Evolutionary conservation across 1,139 yeast species (phyloP), one percentile per base, ranked within the genome.

Genomic region (Meyerozyma carpophila): DNA sequence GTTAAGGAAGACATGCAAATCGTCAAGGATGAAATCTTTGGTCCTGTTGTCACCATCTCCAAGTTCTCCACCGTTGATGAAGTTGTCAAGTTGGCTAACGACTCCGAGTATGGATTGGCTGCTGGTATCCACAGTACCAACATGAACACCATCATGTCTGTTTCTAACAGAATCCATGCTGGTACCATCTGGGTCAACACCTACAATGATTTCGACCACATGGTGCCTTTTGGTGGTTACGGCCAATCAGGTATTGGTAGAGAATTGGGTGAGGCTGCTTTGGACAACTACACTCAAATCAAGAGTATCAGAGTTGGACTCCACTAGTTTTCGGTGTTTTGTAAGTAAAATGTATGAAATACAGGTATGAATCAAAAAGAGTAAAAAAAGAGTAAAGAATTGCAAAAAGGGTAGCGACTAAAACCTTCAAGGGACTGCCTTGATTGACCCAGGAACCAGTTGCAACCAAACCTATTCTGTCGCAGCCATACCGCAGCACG

Each of bases 231-330:
- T 59, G 96, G 96, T 61, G 96, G 96, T 54, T 87, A 71, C 79
- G 83, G 84, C 62, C 81, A 83, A 68, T 84, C 94, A 48, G 96
- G 96, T 69, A 80, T 85, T 63, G 96, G 96, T 61, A 84, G 95
- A 72, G 96, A 88, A 75, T 81, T 88, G 83, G 96, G 96, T 65
- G 73, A 72, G 51, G 90, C 84, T 63, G 94, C 90, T 43, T 77
- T 88, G 57, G 87, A 83, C 55, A 84, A 83, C 78, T 88, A 88
- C 76, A 79, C 86, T 50, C 93, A 87, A 70, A 71, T 72, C 57
- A 87, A 87, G 78, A 86, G 94, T 48, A 91, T 85, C 53, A 79
- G 87, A 78, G 71, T 79, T 44, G 63, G 56, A 36, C 49, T 65
- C 41, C 21, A 32, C 29, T 34, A 34, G 37, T 34, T 34, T 4